Evolutionary conservation across 345 rosid genomes (phyloP), one percentile per base, ranked within the genome.

Genomic region (Lepidium aucheri): DNA sequence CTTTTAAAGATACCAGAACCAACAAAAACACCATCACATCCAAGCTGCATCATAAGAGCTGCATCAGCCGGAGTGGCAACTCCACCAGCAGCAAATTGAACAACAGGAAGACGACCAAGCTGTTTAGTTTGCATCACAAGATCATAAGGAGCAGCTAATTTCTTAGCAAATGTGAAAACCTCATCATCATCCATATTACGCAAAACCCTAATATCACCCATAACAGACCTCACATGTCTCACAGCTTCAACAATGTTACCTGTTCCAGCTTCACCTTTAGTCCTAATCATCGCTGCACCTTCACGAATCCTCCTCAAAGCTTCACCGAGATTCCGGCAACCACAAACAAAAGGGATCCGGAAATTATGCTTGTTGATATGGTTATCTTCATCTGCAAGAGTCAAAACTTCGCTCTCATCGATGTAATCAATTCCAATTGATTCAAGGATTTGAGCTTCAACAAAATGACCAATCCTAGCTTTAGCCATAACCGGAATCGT

Each of bases 241-340:
- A 91, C 96, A 8, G 97, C 96, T 69, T 91, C 93, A 3, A 90
- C 68, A 4, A 90, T 68, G 63, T 90, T 90, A 11, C 97, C 97
- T 0, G 93, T 88, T 0, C 97, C 96, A 1, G 96, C 97, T 75
- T 91, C 96, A 0, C 97, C 97, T 66, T 91, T 88, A 17, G 97
- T 91, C 39, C 97, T 74, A 33, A 91, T 91, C 97, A 91, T 91
- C 4, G 96, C 97, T 3, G 97, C 93, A 4, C 96, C 93, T 70
- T 91, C 97, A 4, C 96, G 87, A 52, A 91, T 81, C 77, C 97
- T 73, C 30, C 96, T 72, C 17, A 91, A 69, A 9, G 94, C 97
- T 41, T 90, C 95, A 0, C 97, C 96, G 11, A 90, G 73, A 57
- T 88, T 90, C 22, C 96, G 77, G 73, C 97, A 90, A 5, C 96